Percentiles rank a stretch among this genome's conserved stretches.
Conservation (phyloP, 139 green algal genomes). For the Mesostigma viride region DNA sequence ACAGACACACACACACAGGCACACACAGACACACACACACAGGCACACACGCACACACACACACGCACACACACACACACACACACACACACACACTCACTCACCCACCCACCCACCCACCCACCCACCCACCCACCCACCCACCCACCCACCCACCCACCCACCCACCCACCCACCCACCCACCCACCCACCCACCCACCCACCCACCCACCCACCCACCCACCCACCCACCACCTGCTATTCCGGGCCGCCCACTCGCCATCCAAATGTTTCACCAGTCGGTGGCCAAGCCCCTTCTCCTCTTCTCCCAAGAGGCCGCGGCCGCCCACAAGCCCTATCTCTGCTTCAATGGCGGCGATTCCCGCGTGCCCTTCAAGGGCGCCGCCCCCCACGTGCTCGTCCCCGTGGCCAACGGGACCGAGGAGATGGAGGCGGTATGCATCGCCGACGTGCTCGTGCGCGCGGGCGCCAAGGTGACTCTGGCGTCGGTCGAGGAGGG, state of each 20-base stretch:
- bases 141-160: too few species aligned
- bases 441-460: constrained; percentile 75
- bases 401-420: constrained; percentile 45
- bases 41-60: too few species aligned
- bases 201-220: neutral
- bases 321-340: neutral
- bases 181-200: too few species aligned
- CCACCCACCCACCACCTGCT: too few species aligned
- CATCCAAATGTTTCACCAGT: neutral
- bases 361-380: neutral
- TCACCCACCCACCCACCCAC: too few species aligned
- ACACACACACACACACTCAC: too few species aligned
- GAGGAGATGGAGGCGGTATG: constrained; percentile 89
- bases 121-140: too few species aligned
- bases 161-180: too few species aligned
- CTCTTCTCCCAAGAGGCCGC: neutral
- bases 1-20: too few species aligned
- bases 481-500: constrained; percentile 73
- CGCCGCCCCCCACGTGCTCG: constrained; percentile 15
- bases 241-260: neutral
- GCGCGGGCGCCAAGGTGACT: constrained; percentile 49
- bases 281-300: neutral
- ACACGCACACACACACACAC: too few species aligned
- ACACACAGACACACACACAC: too few species aligned
- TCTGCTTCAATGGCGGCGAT: neutral